A percentile compares a stretch with the other conserved stretches of the same genome.
These are phyloP conservation scores for Mortierella polycephala DNA, from an alignment of 371 early-diverging fungal species.

Conservation along the genomic window DNA sequence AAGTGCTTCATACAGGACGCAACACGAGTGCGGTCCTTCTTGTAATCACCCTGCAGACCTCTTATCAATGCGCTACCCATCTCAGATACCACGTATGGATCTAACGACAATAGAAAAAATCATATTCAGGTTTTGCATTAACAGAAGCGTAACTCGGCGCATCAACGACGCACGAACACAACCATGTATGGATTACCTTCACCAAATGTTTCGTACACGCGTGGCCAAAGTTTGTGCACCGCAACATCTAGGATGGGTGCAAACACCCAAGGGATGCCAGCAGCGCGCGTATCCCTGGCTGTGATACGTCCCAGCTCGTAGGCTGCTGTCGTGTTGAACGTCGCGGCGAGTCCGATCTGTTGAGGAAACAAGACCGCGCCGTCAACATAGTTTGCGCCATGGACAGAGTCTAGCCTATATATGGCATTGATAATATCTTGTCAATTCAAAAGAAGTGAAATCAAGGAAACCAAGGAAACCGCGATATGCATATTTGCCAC, in stretches of 20 bases:
- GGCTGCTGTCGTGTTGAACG: slow-evolving; percentile 57
- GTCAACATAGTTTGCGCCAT: slow-evolving; percentile 75
- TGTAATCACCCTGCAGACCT: slow-evolving; percentile 74
- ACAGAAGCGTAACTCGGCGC: not conserved
- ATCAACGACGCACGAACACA: not conserved
- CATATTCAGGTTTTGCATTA: not conserved
- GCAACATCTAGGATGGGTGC: slow-evolving; percentile 73
- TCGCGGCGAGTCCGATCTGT: slow-evolving; percentile 60
- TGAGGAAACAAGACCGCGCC: slow-evolving; percentile 61
- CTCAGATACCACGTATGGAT: slow-evolving; percentile 65
- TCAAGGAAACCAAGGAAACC: not conserved
- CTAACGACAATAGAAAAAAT: slow-evolving; percentile 32
- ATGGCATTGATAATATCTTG: not conserved
- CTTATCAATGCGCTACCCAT: slow-evolving; percentile 66
- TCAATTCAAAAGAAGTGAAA: not conserved
- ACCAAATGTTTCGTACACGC: slow-evolving; percentile 71
- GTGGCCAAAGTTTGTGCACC: slow-evolving; percentile 75
- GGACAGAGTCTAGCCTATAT: slow-evolving; percentile 67
- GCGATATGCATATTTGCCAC: too few species aligned
- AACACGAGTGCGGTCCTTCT: slow-evolving; percentile 56
- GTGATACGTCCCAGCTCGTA: slow-evolving; percentile 58
- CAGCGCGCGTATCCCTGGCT: slow-evolving; percentile 65
- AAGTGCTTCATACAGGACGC: slow-evolving; percentile 68
- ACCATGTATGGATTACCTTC: slow-evolving; percentile 20
- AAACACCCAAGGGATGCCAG: slow-evolving; percentile 71